Evolutionary conservation across 306 rosid species (phyloP).

Genomic region (Psophocarpus tetragonolobus): DNA sequence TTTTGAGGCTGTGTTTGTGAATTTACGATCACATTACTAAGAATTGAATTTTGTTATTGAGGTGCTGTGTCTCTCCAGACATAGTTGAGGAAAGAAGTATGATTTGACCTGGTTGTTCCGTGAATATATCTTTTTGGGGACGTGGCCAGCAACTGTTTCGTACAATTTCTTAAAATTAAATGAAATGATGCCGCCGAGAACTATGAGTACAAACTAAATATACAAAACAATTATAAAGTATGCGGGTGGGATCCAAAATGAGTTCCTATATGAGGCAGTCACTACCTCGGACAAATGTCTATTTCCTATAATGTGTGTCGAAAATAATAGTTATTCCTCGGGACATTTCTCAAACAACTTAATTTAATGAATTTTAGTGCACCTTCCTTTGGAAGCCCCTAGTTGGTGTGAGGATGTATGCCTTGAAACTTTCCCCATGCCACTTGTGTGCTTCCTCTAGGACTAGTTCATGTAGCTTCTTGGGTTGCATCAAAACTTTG

Average conservation of each 20-base stretch:
- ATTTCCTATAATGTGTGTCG: slow-evolving; percentile 27
- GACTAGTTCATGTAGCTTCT: background rate
- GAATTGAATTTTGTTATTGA: background rate
- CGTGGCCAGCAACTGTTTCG: background rate
- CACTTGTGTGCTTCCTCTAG: slow-evolving; percentile 15
- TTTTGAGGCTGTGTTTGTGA: background rate
- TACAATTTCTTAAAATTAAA: background rate
- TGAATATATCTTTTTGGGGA: background rate
- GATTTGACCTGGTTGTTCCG: background rate
- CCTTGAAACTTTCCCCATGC: slow-evolving; percentile 7
- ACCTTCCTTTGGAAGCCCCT: slow-evolving; percentile 28
- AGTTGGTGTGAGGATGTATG: background rate
- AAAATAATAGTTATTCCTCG: slow-evolving; percentile 32
- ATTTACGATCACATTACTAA: background rate
- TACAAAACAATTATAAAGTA: slow-evolving; percentile 25
- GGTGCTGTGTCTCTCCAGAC: slow-evolving; percentile 5
- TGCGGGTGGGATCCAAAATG: slow-evolving; percentile 31
- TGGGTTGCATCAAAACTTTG: slow-evolving; percentile 1
- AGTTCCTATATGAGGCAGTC: slow-evolving; percentile 32
- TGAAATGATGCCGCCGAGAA: slow-evolving; percentile 9
- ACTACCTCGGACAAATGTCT: slow-evolving; percentile 31
- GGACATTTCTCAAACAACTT: slow-evolving; percentile 25
- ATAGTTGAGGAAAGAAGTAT: background rate
- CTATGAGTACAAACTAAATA: background rate
- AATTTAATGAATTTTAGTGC: background rate